Evolutionary conservation across 2,329 filamentous ascomycete species (phyloP).

Genomic region (Hymenoscyphus occultus): DNA sequence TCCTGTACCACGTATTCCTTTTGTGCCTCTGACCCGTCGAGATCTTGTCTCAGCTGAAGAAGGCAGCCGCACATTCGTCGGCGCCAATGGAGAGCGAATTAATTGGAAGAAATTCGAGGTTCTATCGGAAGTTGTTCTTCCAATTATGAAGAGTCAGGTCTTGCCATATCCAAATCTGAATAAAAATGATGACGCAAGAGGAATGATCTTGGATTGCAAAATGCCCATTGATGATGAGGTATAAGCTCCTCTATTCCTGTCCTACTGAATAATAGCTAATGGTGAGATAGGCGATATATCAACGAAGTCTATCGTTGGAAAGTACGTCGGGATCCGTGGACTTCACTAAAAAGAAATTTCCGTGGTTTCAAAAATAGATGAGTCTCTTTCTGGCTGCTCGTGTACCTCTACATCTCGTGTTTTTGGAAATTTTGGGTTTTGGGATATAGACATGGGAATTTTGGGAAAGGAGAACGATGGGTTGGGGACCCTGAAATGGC

Average conservation of each 20-base stretch:
- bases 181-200: conserved; percentile 66
- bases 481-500: neutral
- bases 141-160: conserved; percentile 88
- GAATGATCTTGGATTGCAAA: conserved; percentile 76
- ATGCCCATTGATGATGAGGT: conserved; percentile 88
- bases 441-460: neutral
- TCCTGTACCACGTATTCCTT: conserved; percentile 84
- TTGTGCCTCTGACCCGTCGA: conserved; percentile 82
- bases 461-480: neutral
- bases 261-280: conserved; percentile 27
- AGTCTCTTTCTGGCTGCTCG: neutral
- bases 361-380: conserved; percentile 50
- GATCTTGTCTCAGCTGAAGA: conserved; percentile 91
- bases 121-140: conserved; percentile 84
- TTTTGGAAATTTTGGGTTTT: neutral
- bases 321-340: conserved; percentile 48
- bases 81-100: conserved; percentile 68
- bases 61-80: conserved; percentile 86
- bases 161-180: conserved; percentile 72
- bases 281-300: conserved; percentile 57
- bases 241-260: conserved; percentile 37
- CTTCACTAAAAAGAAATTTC: conserved; percentile 60
- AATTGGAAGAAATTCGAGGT: conserved; percentile 99
- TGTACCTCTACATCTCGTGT: neutral
- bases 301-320: conserved; percentile 59